These are phyloP conservation scores for Solanum microdontum DNA, from an alignment of 257 asterid species.

Conservation along the genomic window DNA sequence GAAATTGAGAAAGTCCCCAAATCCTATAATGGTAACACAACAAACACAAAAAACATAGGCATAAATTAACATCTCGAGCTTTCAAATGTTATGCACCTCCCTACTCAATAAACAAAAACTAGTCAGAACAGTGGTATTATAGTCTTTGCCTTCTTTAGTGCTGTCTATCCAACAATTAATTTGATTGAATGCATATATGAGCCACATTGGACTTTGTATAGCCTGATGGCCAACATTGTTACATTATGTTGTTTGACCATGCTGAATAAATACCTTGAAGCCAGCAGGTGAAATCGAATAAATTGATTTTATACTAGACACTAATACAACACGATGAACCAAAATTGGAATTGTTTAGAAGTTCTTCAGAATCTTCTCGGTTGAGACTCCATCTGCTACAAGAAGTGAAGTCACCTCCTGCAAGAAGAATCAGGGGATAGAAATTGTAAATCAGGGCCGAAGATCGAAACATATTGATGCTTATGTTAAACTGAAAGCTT, in stretches of 20 bases:
- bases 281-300: slow-evolving; percentile 20
- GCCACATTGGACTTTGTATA: not conserved
- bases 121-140: not conserved
- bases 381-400: slow-evolving; percentile 60
- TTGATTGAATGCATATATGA: not conserved
- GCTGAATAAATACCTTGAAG: slow-evolving; percentile 5
- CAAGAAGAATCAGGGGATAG: slow-evolving; percentile 8
- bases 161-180: not conserved
- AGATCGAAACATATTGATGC: not conserved
- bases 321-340: slow-evolving; percentile 11
- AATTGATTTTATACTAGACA: not conserved
- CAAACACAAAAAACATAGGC: not conserved
- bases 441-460: not conserved
- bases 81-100: not conserved
- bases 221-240: not conserved
- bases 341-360: slow-evolving; percentile 18
- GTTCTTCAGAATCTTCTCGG: slow-evolving; percentile 63
- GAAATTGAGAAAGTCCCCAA: not conserved
- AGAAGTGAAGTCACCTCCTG: slow-evolving; percentile 89
- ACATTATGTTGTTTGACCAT: not conserved
- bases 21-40: not conserved
- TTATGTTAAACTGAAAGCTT: not conserved
- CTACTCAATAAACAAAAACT: not conserved
- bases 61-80: not conserved
- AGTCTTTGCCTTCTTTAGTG: not conserved